Evolutionary conservation across 2,329 filamentous ascomycete genomes (phyloP).

Genomic region (Ascochyta clinopodiicola): DNA sequence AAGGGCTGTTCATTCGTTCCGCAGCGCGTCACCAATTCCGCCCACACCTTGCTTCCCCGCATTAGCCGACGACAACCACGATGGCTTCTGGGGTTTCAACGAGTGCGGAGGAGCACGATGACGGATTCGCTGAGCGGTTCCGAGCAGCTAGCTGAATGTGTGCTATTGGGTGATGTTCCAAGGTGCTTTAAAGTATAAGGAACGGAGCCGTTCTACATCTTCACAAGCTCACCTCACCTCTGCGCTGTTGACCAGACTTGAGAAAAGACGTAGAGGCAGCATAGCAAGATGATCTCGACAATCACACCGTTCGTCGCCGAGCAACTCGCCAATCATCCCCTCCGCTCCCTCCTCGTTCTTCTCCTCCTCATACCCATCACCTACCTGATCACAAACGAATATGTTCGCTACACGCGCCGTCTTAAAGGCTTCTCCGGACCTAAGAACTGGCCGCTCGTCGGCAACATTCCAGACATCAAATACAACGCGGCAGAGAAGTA

Average conservation of each 20-base stretch:
- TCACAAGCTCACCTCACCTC: not conserved
- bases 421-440: constrained; percentile 50
- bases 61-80: constrained; percentile 12
- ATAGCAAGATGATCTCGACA: constrained; percentile 36
- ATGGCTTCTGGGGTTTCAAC: not conserved
- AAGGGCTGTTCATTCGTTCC: constrained; percentile 12
- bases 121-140: not conserved
- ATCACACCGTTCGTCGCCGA: constrained; percentile 32
- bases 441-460: constrained; percentile 49
- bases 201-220: not conserved
- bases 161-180: constrained; percentile 9
- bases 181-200: constrained; percentile 2
- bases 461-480: constrained; percentile 53
- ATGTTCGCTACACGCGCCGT: constrained; percentile 42
- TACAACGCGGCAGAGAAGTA: constrained; percentile 54
- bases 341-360: constrained; percentile 30
- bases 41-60: constrained; percentile 23
- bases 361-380: constrained; percentile 38
- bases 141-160: not conserved
- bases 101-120: not conserved
- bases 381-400: constrained; percentile 49
- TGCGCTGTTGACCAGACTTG: not conserved
- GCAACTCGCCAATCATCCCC: constrained; percentile 31
- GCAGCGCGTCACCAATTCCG: constrained; percentile 26
- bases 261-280: not conserved